Percentiles rank a stretch among this genome's conserved stretches.
These are phyloP conservation scores for Cymbomonas tetramitiformis DNA, from an alignment of 139 green algal genomes.

Conservation along the genomic window DNA sequence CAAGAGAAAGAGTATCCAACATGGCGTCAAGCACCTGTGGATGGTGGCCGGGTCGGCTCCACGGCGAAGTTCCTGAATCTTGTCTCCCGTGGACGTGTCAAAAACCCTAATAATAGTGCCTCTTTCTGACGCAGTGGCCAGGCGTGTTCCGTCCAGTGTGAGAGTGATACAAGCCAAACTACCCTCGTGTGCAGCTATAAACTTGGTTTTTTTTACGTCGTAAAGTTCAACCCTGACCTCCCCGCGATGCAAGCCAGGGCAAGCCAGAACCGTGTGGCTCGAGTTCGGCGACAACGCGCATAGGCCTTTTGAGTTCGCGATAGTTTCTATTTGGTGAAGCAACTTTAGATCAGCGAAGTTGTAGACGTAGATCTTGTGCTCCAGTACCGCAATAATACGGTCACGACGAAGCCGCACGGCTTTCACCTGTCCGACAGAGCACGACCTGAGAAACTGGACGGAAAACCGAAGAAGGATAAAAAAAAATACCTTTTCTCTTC, in stretches of 20 bases:
- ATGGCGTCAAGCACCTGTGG: no score
- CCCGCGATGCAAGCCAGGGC: conserved; percentile 72
- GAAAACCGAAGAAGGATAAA: not conserved
- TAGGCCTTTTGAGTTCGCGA: conserved; percentile 64
- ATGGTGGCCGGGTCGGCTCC: conserved; percentile 71
- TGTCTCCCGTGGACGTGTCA: conserved; percentile 58
- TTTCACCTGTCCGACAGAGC: no score
- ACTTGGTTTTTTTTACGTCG: conserved; percentile 69
- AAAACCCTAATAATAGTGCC: conserved; percentile 80
- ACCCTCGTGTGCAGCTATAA: conserved; percentile 73
- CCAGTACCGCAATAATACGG: conserved; percentile 78
- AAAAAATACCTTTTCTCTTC: not conserved
- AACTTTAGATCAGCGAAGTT: conserved; percentile 85
- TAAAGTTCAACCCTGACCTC: conserved; percentile 87
- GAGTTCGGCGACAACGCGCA: conserved; percentile 58
- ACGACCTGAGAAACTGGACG: not conserved
- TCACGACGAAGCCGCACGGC: conserved; percentile 71
- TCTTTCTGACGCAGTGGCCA: conserved; percentile 78
- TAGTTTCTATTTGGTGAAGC: conserved; percentile 78
- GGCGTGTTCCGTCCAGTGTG: conserved; percentile 55
- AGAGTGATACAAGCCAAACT: conserved; percentile 58
- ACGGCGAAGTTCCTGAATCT: conserved; percentile 73
- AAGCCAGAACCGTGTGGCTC: conserved; percentile 74
- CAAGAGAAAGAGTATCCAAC: no score
- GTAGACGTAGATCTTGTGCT: conserved; percentile 80